phyloP scores from a whole-genome alignment of 768 basidiomycete genomes.

The Amanita pseudoporphyria region DNA sequence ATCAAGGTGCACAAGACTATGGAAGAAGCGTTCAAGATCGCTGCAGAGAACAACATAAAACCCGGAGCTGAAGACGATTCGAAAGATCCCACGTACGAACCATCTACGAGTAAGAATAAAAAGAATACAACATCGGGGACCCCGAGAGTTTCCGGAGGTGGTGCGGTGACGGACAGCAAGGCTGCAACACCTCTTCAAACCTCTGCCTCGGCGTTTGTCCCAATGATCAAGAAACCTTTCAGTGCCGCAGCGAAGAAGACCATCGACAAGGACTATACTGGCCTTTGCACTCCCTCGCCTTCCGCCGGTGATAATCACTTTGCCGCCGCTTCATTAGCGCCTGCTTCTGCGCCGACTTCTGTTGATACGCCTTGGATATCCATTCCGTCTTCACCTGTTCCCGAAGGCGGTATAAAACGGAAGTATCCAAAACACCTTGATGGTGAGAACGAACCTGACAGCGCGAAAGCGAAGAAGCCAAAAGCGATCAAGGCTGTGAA shows the following conservation, averaged over 20 bases:
- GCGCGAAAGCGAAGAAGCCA: not conserved
- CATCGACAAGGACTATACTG: not conserved
- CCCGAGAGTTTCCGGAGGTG: not conserved
- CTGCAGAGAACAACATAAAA: not conserved
- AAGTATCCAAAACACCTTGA: not conserved
- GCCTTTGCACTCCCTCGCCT: too few relatives aligned
- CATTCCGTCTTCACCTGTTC: not conserved
- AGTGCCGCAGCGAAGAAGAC: not conserved
- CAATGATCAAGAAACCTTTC: not conserved
- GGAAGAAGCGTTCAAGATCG: not conserved
- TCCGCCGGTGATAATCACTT: too few relatives aligned
- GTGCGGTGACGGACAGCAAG: not conserved
- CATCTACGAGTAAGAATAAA: not conserved
- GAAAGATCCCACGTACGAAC: not conserved
- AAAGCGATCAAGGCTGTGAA: too few relatives aligned
- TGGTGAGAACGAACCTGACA: not conserved
- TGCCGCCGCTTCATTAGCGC: not conserved
- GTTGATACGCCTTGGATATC: not conserved
- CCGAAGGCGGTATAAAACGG: not conserved
- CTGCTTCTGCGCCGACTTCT: not conserved
- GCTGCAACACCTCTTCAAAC: not conserved
- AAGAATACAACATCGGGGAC: not conserved
- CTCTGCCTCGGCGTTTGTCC: not conserved
- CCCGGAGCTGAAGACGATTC: not conserved
- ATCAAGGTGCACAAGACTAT: not conserved